Conservation (phyloP, 169 alveolate genomes). For the Cryptosporidium andersoni region DNA sequence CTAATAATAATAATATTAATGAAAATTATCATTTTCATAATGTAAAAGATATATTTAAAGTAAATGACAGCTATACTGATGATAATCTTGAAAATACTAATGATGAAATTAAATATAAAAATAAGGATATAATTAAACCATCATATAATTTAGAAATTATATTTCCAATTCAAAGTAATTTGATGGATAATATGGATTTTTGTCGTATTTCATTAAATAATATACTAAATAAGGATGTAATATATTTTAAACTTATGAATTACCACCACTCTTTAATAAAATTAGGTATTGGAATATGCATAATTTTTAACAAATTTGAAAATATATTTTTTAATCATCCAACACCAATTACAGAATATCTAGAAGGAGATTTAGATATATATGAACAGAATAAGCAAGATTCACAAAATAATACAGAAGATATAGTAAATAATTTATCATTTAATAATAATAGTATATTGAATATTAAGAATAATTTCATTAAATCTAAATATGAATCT, state of each 20-base stretch:
- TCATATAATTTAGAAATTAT: constrained; percentile 7
- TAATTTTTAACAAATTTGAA: constrained; percentile 4
- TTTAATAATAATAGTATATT: not conserved
- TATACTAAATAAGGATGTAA: constrained; percentile 6
- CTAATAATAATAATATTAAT: no score
- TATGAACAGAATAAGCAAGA: not conserved
- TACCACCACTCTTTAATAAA: constrained; percentile 31
- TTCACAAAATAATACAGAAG: not conserved
- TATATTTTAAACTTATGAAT: constrained; percentile 2
- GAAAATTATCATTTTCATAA: no score
- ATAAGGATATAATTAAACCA: no score
- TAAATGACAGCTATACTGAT: no score
- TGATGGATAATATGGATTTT: constrained; percentile 7
- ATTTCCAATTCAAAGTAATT: not conserved
- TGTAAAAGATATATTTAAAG: no score
- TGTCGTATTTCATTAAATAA: constrained; percentile 7
- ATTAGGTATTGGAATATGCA: constrained; percentile 24
- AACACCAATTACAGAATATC: constrained; percentile 41
- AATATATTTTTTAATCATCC: constrained; percentile 44
- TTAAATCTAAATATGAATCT: no score
- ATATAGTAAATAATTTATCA: not conserved
- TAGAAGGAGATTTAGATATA: constrained; percentile 22
- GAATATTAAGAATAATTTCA: no score
- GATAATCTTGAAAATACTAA: no score
- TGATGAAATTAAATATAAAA: no score